phyloP scores from a whole-genome alignment of 306 rosid genomes.

The Datisca glomerata region DNA sequence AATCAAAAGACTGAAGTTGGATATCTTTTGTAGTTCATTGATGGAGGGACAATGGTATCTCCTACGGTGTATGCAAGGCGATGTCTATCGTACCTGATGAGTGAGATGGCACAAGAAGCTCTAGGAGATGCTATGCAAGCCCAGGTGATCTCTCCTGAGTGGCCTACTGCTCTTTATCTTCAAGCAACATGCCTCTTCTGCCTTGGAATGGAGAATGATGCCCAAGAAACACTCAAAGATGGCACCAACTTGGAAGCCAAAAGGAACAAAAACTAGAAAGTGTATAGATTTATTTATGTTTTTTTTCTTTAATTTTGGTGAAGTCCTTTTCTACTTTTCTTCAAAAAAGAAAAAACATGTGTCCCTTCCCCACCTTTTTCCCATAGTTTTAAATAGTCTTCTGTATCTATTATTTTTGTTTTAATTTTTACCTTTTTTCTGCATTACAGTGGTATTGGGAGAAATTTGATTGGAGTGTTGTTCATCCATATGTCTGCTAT shows the following conservation, averaged over 20 bases:
- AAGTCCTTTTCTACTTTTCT: background rate
- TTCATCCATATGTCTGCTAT: slow-evolving; percentile 1
- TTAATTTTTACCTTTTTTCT: slow-evolving; percentile 10
- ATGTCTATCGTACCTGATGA: slow-evolving; percentile 79
- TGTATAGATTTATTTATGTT: slow-evolving; percentile 28
- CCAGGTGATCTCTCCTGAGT: slow-evolving; percentile 78
- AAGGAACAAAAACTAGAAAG: slow-evolving; percentile 34
- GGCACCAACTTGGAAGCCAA: slow-evolving; percentile 81
- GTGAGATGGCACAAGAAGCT: slow-evolving; percentile 59
- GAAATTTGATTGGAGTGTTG: too few relatives aligned
- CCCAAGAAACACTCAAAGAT: slow-evolving; percentile 80
- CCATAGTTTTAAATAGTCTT: too few relatives aligned
- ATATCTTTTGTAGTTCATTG: slow-evolving; percentile 52
- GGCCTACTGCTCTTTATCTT: slow-evolving; percentile 87
- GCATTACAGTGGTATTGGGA: slow-evolving; percentile 14
- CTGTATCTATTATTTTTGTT: slow-evolving; percentile 16
- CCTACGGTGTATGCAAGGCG: slow-evolving; percentile 90
- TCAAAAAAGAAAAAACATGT: too few relatives aligned
- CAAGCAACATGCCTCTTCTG: slow-evolving; percentile 85
- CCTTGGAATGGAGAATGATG: slow-evolving; percentile 89
- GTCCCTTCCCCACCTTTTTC: too few relatives aligned
- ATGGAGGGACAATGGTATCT: slow-evolving; percentile 92
- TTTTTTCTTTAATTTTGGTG: background rate
- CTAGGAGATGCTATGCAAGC: slow-evolving; percentile 97
- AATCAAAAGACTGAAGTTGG: too few relatives aligned